Conservation (phyloP, 441 rosid species). For the Euphorbia corollata region DNA sequence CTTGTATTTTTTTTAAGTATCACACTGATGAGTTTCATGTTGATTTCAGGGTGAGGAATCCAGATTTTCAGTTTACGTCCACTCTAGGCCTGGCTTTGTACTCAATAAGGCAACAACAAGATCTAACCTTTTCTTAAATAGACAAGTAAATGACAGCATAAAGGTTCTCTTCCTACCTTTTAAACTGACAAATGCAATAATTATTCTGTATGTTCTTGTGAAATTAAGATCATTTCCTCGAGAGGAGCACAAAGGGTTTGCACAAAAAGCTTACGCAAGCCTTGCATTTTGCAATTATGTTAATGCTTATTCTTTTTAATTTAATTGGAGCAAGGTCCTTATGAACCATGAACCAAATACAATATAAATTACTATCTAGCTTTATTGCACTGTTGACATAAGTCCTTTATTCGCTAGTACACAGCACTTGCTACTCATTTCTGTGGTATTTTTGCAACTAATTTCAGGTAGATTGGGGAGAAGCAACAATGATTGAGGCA, state of each 20-base stretch:
- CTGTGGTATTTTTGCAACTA: slow-evolving; percentile 11
- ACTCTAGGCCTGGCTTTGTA: slow-evolving; percentile 89
- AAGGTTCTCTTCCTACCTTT: slow-evolving; percentile 42
- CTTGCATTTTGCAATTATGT: neutral
- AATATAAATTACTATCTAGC: neutral
- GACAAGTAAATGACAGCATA: slow-evolving; percentile 84
- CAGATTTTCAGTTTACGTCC: slow-evolving; percentile 75
- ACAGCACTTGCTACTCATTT: neutral
- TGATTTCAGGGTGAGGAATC: slow-evolving; percentile 63
- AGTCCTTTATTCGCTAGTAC: no score
- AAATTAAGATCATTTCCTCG: neutral
- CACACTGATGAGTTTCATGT: neutral
- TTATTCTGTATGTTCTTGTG: neutral
- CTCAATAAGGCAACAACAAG: slow-evolving; percentile 75
- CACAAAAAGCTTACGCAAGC: neutral
- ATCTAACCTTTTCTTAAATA: slow-evolving; percentile 57
- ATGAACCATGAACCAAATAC: neutral
- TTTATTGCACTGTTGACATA: neutral
- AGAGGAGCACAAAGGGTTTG: neutral
- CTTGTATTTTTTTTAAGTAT: neutral
- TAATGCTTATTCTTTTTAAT: neutral
- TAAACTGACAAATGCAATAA: neutral
- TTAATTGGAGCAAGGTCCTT: neutral
- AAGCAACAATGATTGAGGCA: slow-evolving; percentile 86
- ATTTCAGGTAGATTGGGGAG: slow-evolving; percentile 96